phyloP scores from a whole-genome alignment of 768 basidiomycete genomes.

The Lactarius evosmus region DNA sequence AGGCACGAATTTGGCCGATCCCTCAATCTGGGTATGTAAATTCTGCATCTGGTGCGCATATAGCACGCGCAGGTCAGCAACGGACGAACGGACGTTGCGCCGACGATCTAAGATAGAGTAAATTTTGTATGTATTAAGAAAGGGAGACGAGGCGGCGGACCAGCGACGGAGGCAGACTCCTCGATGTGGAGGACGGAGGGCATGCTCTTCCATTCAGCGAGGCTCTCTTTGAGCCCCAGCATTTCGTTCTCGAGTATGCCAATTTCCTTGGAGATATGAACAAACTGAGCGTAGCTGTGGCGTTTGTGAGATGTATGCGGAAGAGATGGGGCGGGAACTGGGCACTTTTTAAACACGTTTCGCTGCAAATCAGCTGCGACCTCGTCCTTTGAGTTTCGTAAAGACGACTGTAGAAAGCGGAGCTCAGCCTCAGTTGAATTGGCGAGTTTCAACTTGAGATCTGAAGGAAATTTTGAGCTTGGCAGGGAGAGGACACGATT shows the following conservation, averaged over 20 bases:
- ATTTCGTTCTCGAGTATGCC: slow-evolving; percentile 95
- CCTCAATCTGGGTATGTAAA: slow-evolving; percentile 86
- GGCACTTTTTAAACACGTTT: slow-evolving; percentile 92
- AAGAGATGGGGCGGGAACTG: not conserved
- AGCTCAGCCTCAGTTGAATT: slow-evolving; percentile 85
- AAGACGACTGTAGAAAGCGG: slow-evolving; percentile 68
- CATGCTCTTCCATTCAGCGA: slow-evolving; percentile 95
- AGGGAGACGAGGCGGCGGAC: slow-evolving; percentile 33
- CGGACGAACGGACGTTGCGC: slow-evolving; percentile 76
- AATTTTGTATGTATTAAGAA: slow-evolving; percentile 6
- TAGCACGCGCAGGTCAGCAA: slow-evolving; percentile 91
- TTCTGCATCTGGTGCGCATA: slow-evolving; percentile 95
- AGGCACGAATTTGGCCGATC: slow-evolving; percentile 92
- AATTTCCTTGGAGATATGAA: slow-evolving; percentile 95
- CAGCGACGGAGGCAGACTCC: slow-evolving; percentile 65
- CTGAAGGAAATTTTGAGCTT: slow-evolving; percentile 29
- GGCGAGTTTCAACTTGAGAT: slow-evolving; percentile 81
- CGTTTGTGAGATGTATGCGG: slow-evolving; percentile 2
- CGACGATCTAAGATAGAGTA: slow-evolving; percentile 43
- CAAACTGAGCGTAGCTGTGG: slow-evolving; percentile 91
- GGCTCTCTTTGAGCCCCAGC: slow-evolving; percentile 90
- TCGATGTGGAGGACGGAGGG: slow-evolving; percentile 90
- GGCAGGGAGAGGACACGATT: not conserved
- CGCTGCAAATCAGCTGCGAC: slow-evolving; percentile 79
- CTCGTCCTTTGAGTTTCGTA: slow-evolving; percentile 65